phyloP scores from a whole-genome alignment of 306 rosid species.

The Quercus berberidifolia region DNA sequence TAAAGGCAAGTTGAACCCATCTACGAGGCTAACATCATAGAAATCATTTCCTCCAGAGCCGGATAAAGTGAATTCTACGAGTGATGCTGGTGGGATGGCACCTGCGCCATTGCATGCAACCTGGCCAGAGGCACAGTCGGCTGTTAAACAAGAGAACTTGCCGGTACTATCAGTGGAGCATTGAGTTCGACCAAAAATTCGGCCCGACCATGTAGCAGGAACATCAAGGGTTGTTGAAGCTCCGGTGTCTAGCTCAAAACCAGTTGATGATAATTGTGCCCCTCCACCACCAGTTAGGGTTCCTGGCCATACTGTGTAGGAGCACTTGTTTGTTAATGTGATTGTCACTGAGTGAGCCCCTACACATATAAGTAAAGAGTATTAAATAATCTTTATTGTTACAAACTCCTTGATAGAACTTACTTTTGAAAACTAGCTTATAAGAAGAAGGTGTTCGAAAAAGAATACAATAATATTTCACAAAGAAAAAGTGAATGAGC shows the following conservation, averaged over 20 bases:
- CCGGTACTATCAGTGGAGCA: neutral
- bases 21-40: constrained; percentile 62
- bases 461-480: neutral
- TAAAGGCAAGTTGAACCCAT: constrained; percentile 14
- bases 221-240: too few species aligned
- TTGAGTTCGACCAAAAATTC: too few species aligned
- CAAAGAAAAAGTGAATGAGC: neutral
- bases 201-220: too few species aligned
- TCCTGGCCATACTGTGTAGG: constrained; percentile 54
- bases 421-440: too few species aligned
- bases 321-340: constrained; percentile 42
- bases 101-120: constrained; percentile 57
- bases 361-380: neutral
- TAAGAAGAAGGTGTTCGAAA: fast-evolving
- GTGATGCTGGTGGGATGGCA: constrained; percentile 40
- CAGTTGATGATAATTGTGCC: constrained; percentile 40
- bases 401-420: fast-evolving
- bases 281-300: constrained; percentile 37
- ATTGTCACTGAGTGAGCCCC: constrained; percentile 39
- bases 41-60: constrained; percentile 42
- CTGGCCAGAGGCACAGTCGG: constrained; percentile 52
- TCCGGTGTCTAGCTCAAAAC: constrained; percentile 30
- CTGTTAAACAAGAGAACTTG: constrained; percentile 42
- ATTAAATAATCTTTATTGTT: too few species aligned
- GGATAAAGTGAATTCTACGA: constrained; percentile 36